Evolutionary conservation across 129 eudicot species (phyloP).

Genomic region (Lactuca saligna): DNA sequence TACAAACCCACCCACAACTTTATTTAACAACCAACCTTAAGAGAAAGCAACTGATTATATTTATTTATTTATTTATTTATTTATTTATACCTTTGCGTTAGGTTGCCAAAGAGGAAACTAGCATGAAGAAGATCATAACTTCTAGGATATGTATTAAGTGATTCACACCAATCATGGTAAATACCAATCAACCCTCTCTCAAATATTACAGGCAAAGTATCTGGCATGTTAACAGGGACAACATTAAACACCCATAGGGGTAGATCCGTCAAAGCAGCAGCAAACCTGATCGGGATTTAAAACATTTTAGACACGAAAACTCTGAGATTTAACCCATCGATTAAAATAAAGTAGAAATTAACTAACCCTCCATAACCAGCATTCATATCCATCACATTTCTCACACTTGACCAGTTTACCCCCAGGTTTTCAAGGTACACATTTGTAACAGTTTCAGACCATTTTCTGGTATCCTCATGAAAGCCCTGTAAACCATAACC

Average conservation of each 20-base stretch:
- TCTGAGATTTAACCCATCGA: not conserved
- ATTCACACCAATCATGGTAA: constrained; percentile 97
- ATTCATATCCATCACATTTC: constrained; percentile 97
- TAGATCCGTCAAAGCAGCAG: constrained; percentile 70
- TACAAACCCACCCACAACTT: not conserved
- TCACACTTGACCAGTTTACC: constrained; percentile 73
- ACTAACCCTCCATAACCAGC: constrained; percentile 97
- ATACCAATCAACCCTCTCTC: constrained; percentile 94
- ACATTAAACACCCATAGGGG: constrained; percentile 98
- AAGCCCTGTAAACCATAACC: constrained; percentile 6
- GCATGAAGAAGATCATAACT: constrained; percentile 87
- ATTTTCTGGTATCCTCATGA: constrained; percentile 61
- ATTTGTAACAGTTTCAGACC: constrained; percentile 77
- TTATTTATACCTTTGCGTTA: constrained; percentile 61
- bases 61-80: no score
- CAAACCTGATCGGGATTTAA: constrained; percentile 52
- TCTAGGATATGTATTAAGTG: constrained; percentile 90
- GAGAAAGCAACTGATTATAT: no score
- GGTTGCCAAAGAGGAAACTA: constrained; percentile 72
- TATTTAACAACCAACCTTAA: no score
- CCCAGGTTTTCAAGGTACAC: constrained; percentile 62
- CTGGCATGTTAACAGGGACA: constrained; percentile 73
- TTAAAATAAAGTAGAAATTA: constrained; percentile 4
- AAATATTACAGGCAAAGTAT: constrained; percentile 67
- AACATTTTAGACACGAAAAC: constrained; percentile 4